Evolutionary conservation across 305 asterid genomes (phyloP), one percentile per base, ranked within the genome.

Genomic region (Fraxinus angustifolia): DNA sequence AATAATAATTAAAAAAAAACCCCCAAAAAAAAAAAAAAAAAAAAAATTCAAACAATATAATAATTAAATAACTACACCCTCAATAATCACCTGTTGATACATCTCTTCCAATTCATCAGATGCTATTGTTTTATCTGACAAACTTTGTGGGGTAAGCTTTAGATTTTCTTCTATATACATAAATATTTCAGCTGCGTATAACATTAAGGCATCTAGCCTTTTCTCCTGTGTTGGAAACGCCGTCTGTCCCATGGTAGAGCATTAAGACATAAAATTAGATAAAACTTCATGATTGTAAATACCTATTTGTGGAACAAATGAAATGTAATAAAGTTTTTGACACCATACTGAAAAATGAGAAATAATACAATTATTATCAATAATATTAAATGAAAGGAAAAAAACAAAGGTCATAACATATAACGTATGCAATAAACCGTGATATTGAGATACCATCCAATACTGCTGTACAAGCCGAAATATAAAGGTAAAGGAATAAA

Each of bases 71-170:
- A 78, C 5, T 73, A 80, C 65, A 78, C 23, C 71, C 82, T 10
- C 40, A 62, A 73, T 80, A 48, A 79, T 73, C 85, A 96, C 99
- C 99, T 93, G 93, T 90, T 89, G 97, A 85, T 94, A 90, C 94
- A 96, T 93, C 91, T 93, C 99, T 84, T 91, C 93, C 88, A 93
- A 86, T 89, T 96, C 98, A 90, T 96, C 99, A 33, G 92, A 81
- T 48, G 98, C 96, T 75, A 91, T 90, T 80, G 87, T 94, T 91
- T 94, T 96, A 88, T 94, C 99, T 8, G 98, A 94, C 90, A 96
- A 86, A 84, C 93, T 93, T 85, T 94, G 90, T 6, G 99, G 99
- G n/a, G 93, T 89, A 76, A 94, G 94, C 94, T 90, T 93, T 83
- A 96, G 83, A 88, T 94, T 94, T 81, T 96, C 99, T 84, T 94